These are phyloP conservation scores for Boletellus sp. DNA, from an alignment of 768 basidiomycete genomes.

Conservation along the genomic window DNA sequence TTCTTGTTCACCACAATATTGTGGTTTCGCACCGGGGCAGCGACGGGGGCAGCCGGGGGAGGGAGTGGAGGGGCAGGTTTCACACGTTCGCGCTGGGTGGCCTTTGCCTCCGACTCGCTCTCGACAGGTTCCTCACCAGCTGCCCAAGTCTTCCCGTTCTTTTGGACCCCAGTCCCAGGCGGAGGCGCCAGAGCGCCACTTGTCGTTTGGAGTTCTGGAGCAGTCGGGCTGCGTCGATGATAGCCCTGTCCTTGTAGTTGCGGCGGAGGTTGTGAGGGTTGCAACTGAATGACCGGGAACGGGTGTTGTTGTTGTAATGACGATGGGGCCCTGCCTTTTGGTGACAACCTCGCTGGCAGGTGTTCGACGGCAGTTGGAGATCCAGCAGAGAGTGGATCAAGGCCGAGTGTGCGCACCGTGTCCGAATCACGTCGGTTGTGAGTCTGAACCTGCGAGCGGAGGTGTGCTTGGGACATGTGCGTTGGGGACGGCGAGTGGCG, in stretches of 20 bases:
- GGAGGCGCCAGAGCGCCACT: constrained; percentile 28
- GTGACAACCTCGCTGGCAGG: constrained; percentile 29
- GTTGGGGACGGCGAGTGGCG: constrained; percentile 57
- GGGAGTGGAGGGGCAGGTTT: constrained; percentile 37
- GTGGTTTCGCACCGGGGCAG: constrained; percentile 37
- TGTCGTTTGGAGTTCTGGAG: constrained; percentile 53
- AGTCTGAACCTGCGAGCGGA: constrained; percentile 31
- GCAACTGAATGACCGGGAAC: constrained; percentile 24
- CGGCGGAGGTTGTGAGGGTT: constrained; percentile 18
- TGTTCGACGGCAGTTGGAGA: constrained; percentile 55
- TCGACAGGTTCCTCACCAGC: constrained; percentile 42
- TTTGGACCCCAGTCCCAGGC: constrained; percentile 17
- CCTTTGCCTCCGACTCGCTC: constrained; percentile 33
- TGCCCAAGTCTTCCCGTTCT: constrained; percentile 43
- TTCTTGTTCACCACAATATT: constrained; percentile 60
- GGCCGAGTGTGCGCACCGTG: constrained; percentile 54
- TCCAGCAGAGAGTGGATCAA: constrained; percentile 37
- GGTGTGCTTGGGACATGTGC: constrained; percentile 31
- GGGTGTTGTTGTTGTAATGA: constrained; percentile 27
- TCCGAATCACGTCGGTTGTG: constrained; percentile 77
- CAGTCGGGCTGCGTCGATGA: constrained; percentile 68
- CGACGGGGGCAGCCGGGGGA: constrained; percentile 16
- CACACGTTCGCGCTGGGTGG: constrained; percentile 22
- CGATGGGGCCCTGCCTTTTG: constrained; percentile 24
- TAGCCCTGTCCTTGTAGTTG: constrained; percentile 34